phyloP scores from a whole-genome alignment of 345 rosid genomes.

The Kernera saxatilis region DNA sequence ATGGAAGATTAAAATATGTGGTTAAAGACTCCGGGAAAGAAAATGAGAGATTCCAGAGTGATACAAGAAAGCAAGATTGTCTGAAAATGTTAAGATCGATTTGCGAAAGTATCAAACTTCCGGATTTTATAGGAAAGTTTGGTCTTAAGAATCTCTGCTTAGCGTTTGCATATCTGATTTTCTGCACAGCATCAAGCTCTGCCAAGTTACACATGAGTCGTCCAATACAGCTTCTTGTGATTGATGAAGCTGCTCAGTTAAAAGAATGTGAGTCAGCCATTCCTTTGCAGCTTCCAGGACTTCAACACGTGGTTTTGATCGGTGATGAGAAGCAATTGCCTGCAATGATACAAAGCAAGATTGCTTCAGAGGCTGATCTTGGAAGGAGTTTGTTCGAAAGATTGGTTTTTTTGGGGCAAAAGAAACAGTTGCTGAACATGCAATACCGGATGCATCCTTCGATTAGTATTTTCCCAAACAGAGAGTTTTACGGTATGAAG shows the following conservation, averaged over 20 bases:
- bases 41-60: not conserved
- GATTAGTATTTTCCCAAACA: slow-evolving; percentile 57
- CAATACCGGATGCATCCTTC: slow-evolving; percentile 86
- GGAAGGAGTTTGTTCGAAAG: slow-evolving; percentile 74
- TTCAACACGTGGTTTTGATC: slow-evolving; percentile 39
- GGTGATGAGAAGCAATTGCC: slow-evolving; percentile 51
- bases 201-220: slow-evolving; percentile 16
- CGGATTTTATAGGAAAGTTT: not conserved
- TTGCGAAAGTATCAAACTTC: not conserved
- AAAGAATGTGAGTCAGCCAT: slow-evolving; percentile 52
- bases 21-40: not conserved
- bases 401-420: slow-evolving; percentile 39
- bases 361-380: slow-evolving; percentile 40
- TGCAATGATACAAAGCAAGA: slow-evolving; percentile 51
- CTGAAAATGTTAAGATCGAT: slow-evolving; percentile 2
- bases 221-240: slow-evolving; percentile 33
- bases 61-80: slow-evolving; percentile 19
- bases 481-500: slow-evolving; percentile 37
- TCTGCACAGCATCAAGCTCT: slow-evolving; percentile 48
- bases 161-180: slow-evolving; percentile 27
- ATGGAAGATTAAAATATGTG: not conserved
- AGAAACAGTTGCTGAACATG: slow-evolving; percentile 46
- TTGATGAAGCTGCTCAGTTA: slow-evolving; percentile 57
- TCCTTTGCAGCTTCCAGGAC: slow-evolving; percentile 42
- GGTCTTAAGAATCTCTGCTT: slow-evolving; percentile 20